phyloP scores from a whole-genome alignment of 1,284 basidiomycete genomes.

The Puccinia coronata region DNA sequence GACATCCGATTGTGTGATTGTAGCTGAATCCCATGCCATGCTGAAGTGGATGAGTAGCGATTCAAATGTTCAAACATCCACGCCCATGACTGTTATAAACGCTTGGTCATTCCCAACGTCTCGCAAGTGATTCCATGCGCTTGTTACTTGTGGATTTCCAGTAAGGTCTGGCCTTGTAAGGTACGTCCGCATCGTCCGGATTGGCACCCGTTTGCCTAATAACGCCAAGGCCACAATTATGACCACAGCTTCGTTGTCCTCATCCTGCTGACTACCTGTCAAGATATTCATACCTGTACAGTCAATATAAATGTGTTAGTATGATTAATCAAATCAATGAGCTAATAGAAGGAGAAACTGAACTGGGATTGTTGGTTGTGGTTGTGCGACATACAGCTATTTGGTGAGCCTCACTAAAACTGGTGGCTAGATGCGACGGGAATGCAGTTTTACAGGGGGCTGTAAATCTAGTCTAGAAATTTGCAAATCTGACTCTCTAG shows the following conservation, averaged over 20 bases:
- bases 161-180: background rate
- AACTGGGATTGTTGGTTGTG: too few relatives aligned
- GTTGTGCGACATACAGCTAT: too few relatives aligned
- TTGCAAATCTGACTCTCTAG: too few relatives aligned
- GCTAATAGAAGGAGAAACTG: too few relatives aligned
- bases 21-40: background rate
- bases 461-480: too few relatives aligned
- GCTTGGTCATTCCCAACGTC: background rate
- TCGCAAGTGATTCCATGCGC: background rate
- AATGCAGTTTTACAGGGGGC: too few relatives aligned
- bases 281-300: too few relatives aligned
- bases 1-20: background rate
- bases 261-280: background rate
- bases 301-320: too few relatives aligned
- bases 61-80: background rate
- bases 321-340: too few relatives aligned
- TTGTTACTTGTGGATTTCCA: background rate
- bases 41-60: background rate
- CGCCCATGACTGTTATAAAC: background rate
- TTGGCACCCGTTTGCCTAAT: background rate
- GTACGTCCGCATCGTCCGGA: background rate
- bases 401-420: too few relatives aligned
- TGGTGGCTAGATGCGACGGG: too few relatives aligned
- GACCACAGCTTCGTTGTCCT: background rate
- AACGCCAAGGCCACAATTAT: background rate